Base-by-base conservation (phyloP, 2,329 filamentous ascomycete genomes). In the Chrysoporthe puriensis region DNA sequence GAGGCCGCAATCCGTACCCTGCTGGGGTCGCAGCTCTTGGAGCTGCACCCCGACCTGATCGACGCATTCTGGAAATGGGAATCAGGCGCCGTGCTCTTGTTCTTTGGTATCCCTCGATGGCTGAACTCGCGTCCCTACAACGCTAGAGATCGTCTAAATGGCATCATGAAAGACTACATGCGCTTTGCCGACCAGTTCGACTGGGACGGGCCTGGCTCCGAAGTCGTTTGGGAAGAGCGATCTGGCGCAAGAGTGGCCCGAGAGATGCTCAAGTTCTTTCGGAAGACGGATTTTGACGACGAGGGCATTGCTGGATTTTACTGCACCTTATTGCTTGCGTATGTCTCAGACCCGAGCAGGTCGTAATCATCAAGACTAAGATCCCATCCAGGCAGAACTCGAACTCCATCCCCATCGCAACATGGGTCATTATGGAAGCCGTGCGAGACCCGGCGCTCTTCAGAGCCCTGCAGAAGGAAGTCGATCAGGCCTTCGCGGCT, bases 1-100 rank as follows among this genome's bases (percentile, higher is more conserved):
- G 68, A 71, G 13, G 48, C 61, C 7, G 71, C 72, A 1, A 67
- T 71, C 32, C 44, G 63, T 2, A 44, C 72, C 0, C 46, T 73
- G 11, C 48, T 67, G 6, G 72, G 72, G 0, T 18, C 64, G 13
- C 50, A 59, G 4, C 40, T 74, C 34, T 48, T 74, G 1, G 63
- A 70, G 48, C 6, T 64, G 3, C 64, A 64, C 9, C 70, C 70
- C 0, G 66, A 67, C 13, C 52, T 74, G 0, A 36, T 71, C 1
- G 68, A 73, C 3, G 52, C 43, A 4, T 67, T 72, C 46, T 74
- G 71, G 72, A 62, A 68, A 4, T 72, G 69, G 52, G 73, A 74
- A 50, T 32, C 57, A 5, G 42, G 66, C 32, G 66, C 68, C 7
- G 54, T 63, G 36, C 50, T 48, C 13, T 59, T 71, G 3, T 50